Evolutionary conservation across 225 moss, liverwort and hornwort genomes (phyloP).

Genomic region (Sphagnum tenellum): DNA sequence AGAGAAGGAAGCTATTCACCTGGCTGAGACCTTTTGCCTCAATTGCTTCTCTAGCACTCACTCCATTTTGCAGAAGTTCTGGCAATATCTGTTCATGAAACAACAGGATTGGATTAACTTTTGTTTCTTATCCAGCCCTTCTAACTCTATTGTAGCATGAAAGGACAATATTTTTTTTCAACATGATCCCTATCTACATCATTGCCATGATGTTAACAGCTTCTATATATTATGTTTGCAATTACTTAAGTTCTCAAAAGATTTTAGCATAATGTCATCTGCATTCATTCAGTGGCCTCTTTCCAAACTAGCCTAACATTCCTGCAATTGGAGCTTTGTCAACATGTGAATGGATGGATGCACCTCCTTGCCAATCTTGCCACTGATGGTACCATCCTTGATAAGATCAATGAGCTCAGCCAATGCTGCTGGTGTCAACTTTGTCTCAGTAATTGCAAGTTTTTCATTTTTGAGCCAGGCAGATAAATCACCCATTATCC

Average conservation of each 20-base stretch:
- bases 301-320: too few species aligned
- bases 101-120: too few species aligned
- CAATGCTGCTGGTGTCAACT: conserved; percentile 63
- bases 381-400: conserved; percentile 88
- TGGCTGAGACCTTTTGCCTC: conserved; percentile 88
- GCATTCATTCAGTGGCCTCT: too few species aligned
- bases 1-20: conserved; percentile 21
- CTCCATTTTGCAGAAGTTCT: conserved; percentile 71
- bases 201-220: too few species aligned
- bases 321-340: too few species aligned
- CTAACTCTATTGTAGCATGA: too few species aligned
- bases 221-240: too few species aligned
- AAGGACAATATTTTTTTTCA: too few species aligned
- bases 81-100: conserved; percentile 30
- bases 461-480: conserved; percentile 79
- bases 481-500: conserved; percentile 98
- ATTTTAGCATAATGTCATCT: too few species aligned
- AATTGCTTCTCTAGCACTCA: conserved; percentile 61
- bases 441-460: conserved; percentile 55
- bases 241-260: too few species aligned
- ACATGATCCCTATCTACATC: too few species aligned
- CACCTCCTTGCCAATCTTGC: conserved; percentile 97
- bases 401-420: conserved; percentile 81
- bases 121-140: too few species aligned
- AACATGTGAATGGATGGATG: background rate